Conservation (phyloP, 1,284 basidiomycete species). For the Trichosporon inkin region DNA sequence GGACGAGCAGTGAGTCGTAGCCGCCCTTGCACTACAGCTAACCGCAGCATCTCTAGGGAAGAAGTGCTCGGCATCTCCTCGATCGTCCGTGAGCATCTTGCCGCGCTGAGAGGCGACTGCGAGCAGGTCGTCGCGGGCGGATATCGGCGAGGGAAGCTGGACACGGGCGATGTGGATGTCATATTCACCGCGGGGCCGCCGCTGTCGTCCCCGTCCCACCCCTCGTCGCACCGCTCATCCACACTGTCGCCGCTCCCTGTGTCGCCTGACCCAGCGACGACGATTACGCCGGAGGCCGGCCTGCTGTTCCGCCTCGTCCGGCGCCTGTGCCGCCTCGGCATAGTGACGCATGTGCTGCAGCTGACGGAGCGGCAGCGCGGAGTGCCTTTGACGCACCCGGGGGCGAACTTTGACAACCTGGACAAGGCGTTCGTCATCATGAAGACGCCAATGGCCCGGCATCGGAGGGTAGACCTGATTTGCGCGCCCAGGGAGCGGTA, state of each 20-base stretch:
- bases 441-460: constrained; percentile 20
- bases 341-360: constrained; percentile 49
- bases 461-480: constrained; percentile 49
- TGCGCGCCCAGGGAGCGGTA: constrained; percentile 43
- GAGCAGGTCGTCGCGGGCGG: constrained; percentile 45
- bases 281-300: constrained; percentile 29
- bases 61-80: constrained; percentile 46
- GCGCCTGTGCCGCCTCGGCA: constrained; percentile 33
- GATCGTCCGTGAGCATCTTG: constrained; percentile 40
- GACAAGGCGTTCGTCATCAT: constrained; percentile 49
- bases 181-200: constrained; percentile 34
- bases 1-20: constrained; percentile 32
- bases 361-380: constrained; percentile 26
- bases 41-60: constrained; percentile 37
- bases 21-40: background rate
- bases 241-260: too few relatives aligned
- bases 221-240: background rate
- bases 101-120: constrained; percentile 39
- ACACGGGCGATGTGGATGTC: constrained; percentile 46
- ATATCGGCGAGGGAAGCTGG: constrained; percentile 46
- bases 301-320: constrained; percentile 35
- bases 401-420: constrained; percentile 49
- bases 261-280: too few relatives aligned
- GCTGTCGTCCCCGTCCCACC: background rate
- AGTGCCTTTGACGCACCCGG: constrained; percentile 32